A percentile compares a stretch with the other conserved stretches of the same genome.
Evolutionary conservation across 1,284 basidiomycete species (phyloP).

Genomic region (Puccinia novopanici): DNA sequence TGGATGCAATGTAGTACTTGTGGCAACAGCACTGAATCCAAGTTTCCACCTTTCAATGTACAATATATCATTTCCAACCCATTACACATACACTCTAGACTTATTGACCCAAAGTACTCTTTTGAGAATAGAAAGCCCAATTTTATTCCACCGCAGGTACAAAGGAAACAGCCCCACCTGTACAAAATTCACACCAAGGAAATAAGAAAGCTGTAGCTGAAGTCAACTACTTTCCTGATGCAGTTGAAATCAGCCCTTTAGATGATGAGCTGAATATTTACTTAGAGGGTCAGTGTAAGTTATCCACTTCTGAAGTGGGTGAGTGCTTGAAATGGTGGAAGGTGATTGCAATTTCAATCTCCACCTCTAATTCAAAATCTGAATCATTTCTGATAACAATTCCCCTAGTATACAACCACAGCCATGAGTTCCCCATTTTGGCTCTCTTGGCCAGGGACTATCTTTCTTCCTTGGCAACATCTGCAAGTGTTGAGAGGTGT

Average conservation of each 20-base stretch:
- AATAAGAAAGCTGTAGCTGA: not conserved
- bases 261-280: not conserved
- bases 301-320: not conserved
- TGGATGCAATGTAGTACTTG: not conserved
- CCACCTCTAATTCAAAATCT: not conserved
- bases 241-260: not conserved
- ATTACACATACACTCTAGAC: not conserved
- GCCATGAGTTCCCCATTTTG: conserved; percentile 6
- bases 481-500: conserved; percentile 31
- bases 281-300: not conserved
- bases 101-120: not conserved
- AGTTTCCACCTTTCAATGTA: not conserved
- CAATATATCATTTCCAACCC: not conserved
- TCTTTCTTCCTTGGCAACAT: not conserved
- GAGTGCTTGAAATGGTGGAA: no score
- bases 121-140: not conserved
- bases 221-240: no score
- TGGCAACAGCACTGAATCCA: conserved; percentile 10
- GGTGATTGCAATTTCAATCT: not conserved
- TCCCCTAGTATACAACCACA: not conserved
- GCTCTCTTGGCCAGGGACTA: conserved; percentile 28
- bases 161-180: not conserved
- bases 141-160: not conserved
- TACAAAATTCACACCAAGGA: not conserved
- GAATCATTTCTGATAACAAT: not conserved